Evolutionary conservation across 2,329 filamentous ascomycete genomes (phyloP).

Genomic region (Capronia epimyces): DNA sequence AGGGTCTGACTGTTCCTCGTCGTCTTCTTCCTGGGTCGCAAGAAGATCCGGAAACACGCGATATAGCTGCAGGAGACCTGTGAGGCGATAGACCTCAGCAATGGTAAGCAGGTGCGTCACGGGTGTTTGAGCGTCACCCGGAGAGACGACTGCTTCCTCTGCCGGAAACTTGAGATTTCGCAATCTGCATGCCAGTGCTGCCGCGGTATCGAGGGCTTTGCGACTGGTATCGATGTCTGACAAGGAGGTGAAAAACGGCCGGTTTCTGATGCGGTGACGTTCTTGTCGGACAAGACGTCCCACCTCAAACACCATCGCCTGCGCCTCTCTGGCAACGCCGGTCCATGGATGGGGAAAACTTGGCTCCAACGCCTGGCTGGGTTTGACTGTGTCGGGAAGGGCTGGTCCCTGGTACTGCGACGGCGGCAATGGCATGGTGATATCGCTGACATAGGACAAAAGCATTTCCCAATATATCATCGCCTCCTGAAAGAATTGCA

Average conservation of each 20-base stretch:
- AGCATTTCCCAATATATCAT: constrained; percentile 57
- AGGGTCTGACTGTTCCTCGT: not conserved
- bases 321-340: constrained; percentile 42
- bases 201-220: constrained; percentile 5
- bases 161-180: constrained; percentile 2
- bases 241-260: constrained; percentile 8
- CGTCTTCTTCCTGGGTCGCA: not conserved
- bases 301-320: constrained; percentile 44
- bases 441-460: constrained; percentile 46
- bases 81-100: constrained; percentile 50
- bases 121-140: constrained; percentile 49
- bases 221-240: constrained; percentile 2
- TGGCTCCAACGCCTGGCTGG: constrained; percentile 24
- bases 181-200: constrained; percentile 6
- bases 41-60: constrained; percentile 46
- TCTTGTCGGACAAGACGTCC: constrained; percentile 38
- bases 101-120: constrained; percentile 50
- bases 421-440: constrained; percentile 6
- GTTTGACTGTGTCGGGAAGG: constrained; percentile 32
- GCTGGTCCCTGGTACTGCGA: constrained; percentile 16
- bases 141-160: constrained; percentile 30
- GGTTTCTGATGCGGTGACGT: constrained; percentile 9
- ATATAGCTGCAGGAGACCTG: constrained; percentile 52
- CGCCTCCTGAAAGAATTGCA: constrained; percentile 53
- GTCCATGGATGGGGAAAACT: constrained; percentile 46